Evolutionary conservation across 176 grass and related monocot species (phyloP), one percentile per base, ranked within the genome.

Genomic region (Zea mays): DNA sequence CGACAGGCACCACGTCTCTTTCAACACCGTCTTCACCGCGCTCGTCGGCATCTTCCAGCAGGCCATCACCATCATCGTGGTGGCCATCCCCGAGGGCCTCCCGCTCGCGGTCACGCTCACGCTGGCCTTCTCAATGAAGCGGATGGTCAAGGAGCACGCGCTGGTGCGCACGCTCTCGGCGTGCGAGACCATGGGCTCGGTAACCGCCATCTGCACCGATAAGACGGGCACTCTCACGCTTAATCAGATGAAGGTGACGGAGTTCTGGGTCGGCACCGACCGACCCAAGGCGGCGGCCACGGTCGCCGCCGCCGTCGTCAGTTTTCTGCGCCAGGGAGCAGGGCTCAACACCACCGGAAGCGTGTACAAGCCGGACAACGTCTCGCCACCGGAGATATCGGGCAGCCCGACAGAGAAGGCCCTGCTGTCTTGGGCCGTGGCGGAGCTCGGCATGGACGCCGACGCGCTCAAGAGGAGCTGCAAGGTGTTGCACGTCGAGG

Each of bases 381-480:
- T 73, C 6, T 92, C 83, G 0, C 65, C 61, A n/a, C 83, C 81
- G 17, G 91, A 94, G 67, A 90, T 94, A 2, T 78, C 91, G 0
- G 95, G 91, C 3, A 94, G 91, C 74, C 91, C 95, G 7, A 98
- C 95, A n/a, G 95, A 98, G 83, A 98, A 94, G 75, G 95, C 95
- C 2, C 81, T 98, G 64, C 95, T 98, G 50, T 82, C 82, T 0
- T 98, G 95, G 95, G 89, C 91, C 3, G 71, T 92, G 6, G n/a
- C 7, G 33, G 81, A 86, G 33, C 77, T 98, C 14, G 48, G 54
- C 37, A 88, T 98, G 92, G 85, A 92, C 65, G 50, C 49, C 10
- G 61, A 75, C 3, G 45, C 61, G 5, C 6, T 94, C 15, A 90
- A 81, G 74, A 62, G 77, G 52, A 48, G 38, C 52, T 88, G 70